phyloP scores from a whole-genome alignment of 768 basidiomycete species.

The Suillus plorans region DNA sequence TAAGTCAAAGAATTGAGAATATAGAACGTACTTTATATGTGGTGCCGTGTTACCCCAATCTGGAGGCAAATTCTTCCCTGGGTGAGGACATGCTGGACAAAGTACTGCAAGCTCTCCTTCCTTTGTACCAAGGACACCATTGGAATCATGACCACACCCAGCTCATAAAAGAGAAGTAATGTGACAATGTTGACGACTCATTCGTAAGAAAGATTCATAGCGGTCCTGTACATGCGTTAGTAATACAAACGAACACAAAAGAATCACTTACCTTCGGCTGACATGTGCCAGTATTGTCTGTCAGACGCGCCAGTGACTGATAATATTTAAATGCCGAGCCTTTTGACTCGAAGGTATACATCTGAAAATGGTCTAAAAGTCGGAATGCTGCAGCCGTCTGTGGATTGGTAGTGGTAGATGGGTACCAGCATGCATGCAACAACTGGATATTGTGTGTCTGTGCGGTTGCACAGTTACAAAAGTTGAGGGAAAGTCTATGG shows the following conservation, averaged over 20 bases:
- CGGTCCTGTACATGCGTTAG: not conserved
- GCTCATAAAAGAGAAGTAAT: not conserved
- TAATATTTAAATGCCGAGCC: slow-evolving; percentile 23
- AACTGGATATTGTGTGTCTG: slow-evolving; percentile 11
- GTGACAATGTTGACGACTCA: not conserved
- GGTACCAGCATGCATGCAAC: slow-evolving; percentile 10
- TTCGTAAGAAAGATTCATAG: not conserved
- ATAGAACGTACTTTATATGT: not conserved
- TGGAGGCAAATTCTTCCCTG: not conserved
- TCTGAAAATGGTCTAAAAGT: slow-evolving; percentile 24
- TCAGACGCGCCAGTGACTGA: slow-evolving; percentile 19
- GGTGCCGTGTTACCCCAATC: not conserved
- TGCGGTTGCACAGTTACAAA: slow-evolving; percentile 11
- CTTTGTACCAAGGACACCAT: not conserved
- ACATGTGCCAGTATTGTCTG: slow-evolving; percentile 24
- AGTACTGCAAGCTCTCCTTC: not conserved
- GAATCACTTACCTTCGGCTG: slow-evolving; percentile 5
- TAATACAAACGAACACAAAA: too few species aligned
- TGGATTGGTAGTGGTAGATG: slow-evolving; percentile 17
- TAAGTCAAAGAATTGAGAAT: not conserved
- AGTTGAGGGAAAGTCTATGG: slow-evolving; percentile 17
- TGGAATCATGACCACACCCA: not conserved
- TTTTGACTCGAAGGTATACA: slow-evolving; percentile 30
- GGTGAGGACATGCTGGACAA: not conserved
- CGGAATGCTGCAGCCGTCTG: slow-evolving; percentile 28